Evolutionary conservation across 176 grass and related monocot genomes (phyloP).

Genomic region (Cocos nucifera): DNA sequence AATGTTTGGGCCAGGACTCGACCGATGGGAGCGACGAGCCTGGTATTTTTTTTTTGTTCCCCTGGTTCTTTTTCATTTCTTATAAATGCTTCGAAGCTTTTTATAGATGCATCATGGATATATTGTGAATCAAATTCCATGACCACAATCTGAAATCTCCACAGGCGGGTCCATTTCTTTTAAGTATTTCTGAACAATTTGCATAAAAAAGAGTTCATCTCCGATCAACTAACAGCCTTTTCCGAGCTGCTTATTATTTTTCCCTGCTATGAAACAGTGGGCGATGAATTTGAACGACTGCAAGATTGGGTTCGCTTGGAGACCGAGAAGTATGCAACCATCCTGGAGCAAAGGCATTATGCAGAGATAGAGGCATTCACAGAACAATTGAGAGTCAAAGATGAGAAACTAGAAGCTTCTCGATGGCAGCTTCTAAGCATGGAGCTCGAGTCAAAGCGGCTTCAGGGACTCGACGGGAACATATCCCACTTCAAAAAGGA

Average conservation of each 20-base stretch:
- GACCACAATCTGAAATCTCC: no score
- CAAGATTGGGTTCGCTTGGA: slow-evolving; percentile 77
- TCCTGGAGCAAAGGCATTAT: slow-evolving; percentile 45
- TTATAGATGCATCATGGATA: no score
- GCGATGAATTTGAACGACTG: slow-evolving; percentile 43
- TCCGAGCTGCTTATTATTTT: background rate
- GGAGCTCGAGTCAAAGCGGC: slow-evolving; percentile 40
- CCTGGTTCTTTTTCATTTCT: background rate
- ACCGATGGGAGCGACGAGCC: slow-evolving; percentile 46
- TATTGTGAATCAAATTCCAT: no score
- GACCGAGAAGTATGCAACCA: slow-evolving; percentile 54
- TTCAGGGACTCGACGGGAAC: slow-evolving; percentile 50
- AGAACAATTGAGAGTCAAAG: slow-evolving; percentile 70
- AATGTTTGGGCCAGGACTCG: slow-evolving; percentile 31
- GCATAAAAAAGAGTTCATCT: no score
- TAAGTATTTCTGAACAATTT: no score
- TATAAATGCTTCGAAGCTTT: background rate
- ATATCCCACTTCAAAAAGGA: slow-evolving; percentile 36
- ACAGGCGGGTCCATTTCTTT: no score
- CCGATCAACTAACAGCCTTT: background rate
- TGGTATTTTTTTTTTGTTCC: slow-evolving; percentile 15
- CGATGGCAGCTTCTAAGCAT: slow-evolving; percentile 50
- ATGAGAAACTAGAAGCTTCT: slow-evolving; percentile 65
- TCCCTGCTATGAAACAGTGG: slow-evolving; percentile 18
- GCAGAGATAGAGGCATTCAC: slow-evolving; percentile 79